phyloP scores from a whole-genome alignment of 208 protist genomes.

The Crithidia fasciculata region DNA sequence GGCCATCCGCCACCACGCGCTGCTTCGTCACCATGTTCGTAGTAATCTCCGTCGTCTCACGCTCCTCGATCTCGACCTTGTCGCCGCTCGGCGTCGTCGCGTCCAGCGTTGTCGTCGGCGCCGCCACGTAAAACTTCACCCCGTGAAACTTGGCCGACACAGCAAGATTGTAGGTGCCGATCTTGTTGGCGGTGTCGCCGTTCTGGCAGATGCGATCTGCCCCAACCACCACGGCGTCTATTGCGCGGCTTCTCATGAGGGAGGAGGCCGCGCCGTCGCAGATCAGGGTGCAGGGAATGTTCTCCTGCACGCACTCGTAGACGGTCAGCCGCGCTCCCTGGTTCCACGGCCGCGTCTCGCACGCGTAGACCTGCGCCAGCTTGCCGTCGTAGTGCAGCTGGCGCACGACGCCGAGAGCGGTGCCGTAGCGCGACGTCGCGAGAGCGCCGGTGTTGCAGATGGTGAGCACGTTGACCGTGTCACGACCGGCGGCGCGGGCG shows the following conservation, averaged over 20 bases:
- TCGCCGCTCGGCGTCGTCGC: slow-evolving; percentile 75
- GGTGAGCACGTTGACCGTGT: slow-evolving; percentile 82
- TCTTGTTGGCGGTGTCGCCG: slow-evolving; percentile 96
- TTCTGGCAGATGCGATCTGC: slow-evolving; percentile 95
- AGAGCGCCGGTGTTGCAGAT: slow-evolving; percentile 96
- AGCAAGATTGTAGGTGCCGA: slow-evolving; percentile 95
- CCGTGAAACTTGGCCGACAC: slow-evolving; percentile 90
- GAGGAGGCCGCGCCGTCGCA: slow-evolving; percentile 90
- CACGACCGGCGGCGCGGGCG: slow-evolving; percentile 25
- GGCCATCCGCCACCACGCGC: slow-evolving; percentile 85
- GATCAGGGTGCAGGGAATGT: slow-evolving; percentile 93
- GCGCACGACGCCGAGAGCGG: slow-evolving; percentile 94
- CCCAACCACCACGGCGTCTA: slow-evolving; percentile 93
- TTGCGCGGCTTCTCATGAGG: slow-evolving; percentile 59
- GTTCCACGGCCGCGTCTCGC: slow-evolving; percentile 96
- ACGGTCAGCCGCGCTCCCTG: slow-evolving; percentile 94
- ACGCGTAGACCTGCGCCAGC: slow-evolving; percentile 91
- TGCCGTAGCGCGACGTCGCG: slow-evolving; percentile 93
- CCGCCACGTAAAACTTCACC: slow-evolving; percentile 93
- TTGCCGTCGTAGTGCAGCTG: slow-evolving; percentile 79
- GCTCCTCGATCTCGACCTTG: slow-evolving; percentile 93
- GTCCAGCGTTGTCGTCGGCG: slow-evolving; percentile 92
- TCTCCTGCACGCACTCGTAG: slow-evolving; percentile 94
- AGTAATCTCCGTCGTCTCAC: slow-evolving; percentile 90
- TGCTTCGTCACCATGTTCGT: slow-evolving; percentile 78